Evolutionary conservation across 768 basidiomycete species (phyloP), one percentile per base, ranked within the genome.

Genomic region (Macrolepiota dolichaula): DNA sequence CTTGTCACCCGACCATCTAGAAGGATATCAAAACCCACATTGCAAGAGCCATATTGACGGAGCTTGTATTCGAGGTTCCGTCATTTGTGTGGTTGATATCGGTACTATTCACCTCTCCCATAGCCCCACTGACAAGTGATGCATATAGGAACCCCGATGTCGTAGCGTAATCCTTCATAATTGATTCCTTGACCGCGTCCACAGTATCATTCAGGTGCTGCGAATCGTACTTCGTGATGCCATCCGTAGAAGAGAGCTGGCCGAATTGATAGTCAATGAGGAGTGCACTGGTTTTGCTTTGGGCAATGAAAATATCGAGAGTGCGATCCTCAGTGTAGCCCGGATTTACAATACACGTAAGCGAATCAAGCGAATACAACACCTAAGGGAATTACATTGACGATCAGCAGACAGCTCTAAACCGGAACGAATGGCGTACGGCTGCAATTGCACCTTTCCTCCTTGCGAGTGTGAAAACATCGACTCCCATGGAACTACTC

Each of bases 381-480:
- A 97, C 76, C 91, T 93, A 62, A 10, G 25, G 19, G 19, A 19
- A 40, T 3, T 22, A 50, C 11, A 36, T 15, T 24, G 4, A 46
- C 47, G n/a, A 37, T 57, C 51, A 56, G 52, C 24, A 22, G 10
- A 54, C 50, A 19, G 44, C 42, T 36, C 35, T 3, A n/a, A 46
- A 29, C n/a, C 17, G 57, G 36, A 17, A 55, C 3, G 25, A 59
- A 37, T 27, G 27, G 75, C 85, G 68, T 67, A 92, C 91, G 37
- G 90, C 92, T 13, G 89, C 89, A 37, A 84, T 82, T 1, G 94
- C 95, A 3, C 95, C 95, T 63, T 84, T 79, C 63, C 88, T 85
- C 40, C 81, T 77, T 22, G 92, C 93, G 42, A 92, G 78, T 0
- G 91, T 92, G 72, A 97, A 94, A 57, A 96, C 82, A 70, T 97